Conservation (phyloP, 108 stramenopile species). For the Chaetoceros tenuissimus region DNA sequence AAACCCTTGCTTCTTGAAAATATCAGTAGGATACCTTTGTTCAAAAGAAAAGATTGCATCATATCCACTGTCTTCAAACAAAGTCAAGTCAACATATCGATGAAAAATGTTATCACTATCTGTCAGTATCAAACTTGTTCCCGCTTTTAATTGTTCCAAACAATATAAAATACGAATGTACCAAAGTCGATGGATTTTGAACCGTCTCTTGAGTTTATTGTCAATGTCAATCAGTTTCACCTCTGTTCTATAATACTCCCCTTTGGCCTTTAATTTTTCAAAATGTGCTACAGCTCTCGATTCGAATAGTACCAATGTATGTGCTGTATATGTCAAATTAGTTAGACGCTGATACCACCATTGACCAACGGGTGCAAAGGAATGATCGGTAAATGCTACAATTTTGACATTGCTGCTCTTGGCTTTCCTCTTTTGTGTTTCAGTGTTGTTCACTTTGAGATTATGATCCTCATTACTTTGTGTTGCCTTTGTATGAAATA, state of each 20-base stretch:
- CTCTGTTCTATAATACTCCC: neutral
- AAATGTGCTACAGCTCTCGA: neutral
- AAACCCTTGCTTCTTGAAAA: conserved; percentile 26
- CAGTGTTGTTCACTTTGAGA: no score
- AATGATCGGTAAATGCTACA: conserved; percentile 26
- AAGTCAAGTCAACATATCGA: conserved; percentile 10
- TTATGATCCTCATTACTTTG: no score
- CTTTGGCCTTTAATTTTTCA: neutral
- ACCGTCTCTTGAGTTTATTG: neutral
- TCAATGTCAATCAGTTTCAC: neutral
- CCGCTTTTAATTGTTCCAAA: conserved; percentile 17
- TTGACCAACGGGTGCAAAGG: conserved; percentile 22
- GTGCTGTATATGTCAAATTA: conserved; percentile 13
- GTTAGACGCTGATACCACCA: conserved; percentile 31
- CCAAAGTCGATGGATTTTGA: neutral
- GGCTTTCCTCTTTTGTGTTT: no score
- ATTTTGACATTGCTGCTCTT: no score
- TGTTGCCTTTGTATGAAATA: no score
- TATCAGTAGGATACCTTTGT: conserved; percentile 18
- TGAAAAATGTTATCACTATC: conserved; percentile 49
- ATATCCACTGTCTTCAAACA: conserved; percentile 18
- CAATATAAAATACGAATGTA: conserved; percentile 8
- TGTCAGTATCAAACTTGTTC: conserved; percentile 29
- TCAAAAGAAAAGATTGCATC: conserved; percentile 43
- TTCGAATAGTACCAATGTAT: conserved; percentile 15